Evolutionary conservation across 345 rosid species (phyloP).

Genomic region (Gossypium rotundifolium): DNA sequence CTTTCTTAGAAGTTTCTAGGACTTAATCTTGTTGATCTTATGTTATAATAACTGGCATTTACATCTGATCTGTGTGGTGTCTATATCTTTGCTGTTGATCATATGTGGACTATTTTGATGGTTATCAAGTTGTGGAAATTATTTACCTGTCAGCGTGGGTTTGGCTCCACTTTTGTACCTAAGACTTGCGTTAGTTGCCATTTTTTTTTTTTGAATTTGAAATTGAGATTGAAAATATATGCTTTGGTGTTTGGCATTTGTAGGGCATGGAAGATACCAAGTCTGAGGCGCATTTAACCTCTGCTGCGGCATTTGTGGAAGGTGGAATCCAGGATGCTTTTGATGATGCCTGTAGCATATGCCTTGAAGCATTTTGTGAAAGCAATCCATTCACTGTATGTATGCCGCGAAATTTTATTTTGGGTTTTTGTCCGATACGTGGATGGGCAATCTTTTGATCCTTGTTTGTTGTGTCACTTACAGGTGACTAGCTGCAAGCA

Average conservation of each 20-base stretch:
- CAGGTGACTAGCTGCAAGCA: constrained; percentile 95
- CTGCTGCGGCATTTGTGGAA: constrained; percentile 77
- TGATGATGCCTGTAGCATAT: constrained; percentile 95
- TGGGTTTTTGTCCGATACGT: neutral
- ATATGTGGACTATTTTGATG: neutral
- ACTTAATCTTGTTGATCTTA: neutral
- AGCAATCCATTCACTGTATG: constrained; percentile 82
- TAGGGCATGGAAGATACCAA: constrained; percentile 47
- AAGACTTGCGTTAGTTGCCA: neutral
- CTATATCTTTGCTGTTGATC: neutral
- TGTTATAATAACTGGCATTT: neutral
- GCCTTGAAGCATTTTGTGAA: constrained; percentile 79
- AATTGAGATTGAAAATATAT: neutral
- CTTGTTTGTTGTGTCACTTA: neutral
- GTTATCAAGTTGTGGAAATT: neutral
- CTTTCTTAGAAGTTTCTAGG: neutral
- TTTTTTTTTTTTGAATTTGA: neutral
- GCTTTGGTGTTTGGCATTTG: constrained; percentile 3
- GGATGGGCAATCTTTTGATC: neutral
- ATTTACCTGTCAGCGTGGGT: neutral
- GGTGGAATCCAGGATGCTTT: constrained; percentile 96
- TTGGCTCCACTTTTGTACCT: neutral
- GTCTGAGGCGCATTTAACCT: constrained; percentile 67
- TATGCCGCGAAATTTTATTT: neutral
- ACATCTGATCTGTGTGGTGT: neutral